Evolutionary conservation across 768 basidiomycete genomes (phyloP), one percentile per base, ranked within the genome.

Genomic region (Butyriboletus loyo): DNA sequence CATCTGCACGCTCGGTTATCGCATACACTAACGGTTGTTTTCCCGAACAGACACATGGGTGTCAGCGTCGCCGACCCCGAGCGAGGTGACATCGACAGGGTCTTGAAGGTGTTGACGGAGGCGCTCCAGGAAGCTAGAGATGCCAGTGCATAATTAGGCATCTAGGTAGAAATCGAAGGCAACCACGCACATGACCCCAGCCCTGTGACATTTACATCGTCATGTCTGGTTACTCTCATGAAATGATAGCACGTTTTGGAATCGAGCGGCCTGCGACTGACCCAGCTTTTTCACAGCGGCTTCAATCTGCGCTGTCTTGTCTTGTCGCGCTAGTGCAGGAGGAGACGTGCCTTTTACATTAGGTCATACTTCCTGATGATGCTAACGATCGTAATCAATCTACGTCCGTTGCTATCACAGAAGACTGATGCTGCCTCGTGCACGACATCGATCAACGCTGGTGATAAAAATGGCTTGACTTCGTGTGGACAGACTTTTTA

Each of bases 11-110:
- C 35, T 41, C 34, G 34, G 50, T 28, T 49, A 7, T 38, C 40
- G 52, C 14, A 25, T 32, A 5, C 7, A 37, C 56, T 57, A 25
- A 60, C 40, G 6, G 1, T 2, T 27, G 0, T 39, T 37, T 43
- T 46, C 17, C 19, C 41, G 25, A 19, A 40, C 59, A 87, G 87
- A 30, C 95, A 97, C 68, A 96, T 98, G 93, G 95, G 95, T 46
- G 67, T 86, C 50, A 85, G 87, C n/a, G 94, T 81, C 21, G 84
- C 88, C 7, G 82, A 93, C 53, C 47, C 72, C 22, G 60, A 77
- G 51, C 77, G 93, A 48, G 86, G 82, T 1, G 94, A 98, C 66
- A 66, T 96, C 13, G 85, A 91, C 59, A 84, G 72, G 64, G 73
- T 97, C 50, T 75, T 92, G 40, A 70, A 73, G 14, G 83, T 83